Base-by-base conservation (phyloP, 2,329 filamentous ascomycete genomes). In the Fonsecaea nubica region DNA sequence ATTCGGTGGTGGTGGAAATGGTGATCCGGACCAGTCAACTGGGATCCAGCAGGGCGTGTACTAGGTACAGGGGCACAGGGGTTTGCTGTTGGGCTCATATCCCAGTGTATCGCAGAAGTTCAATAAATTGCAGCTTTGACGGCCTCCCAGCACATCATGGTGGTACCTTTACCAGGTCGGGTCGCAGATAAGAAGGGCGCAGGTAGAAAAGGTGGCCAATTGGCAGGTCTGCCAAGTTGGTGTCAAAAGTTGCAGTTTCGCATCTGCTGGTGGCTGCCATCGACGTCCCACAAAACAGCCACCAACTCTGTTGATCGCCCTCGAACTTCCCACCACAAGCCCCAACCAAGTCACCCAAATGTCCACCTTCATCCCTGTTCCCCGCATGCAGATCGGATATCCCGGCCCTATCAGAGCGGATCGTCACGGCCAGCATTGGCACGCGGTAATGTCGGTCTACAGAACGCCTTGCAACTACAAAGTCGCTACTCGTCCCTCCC, bases 361-460 rank as follows among this genome's bases (percentile, higher is more conserved):
- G 52, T 13, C 18, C 58, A 6, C 21, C 18, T 3, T 15, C 33
- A 25, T 48, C 45, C 32, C 45, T 61, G 45, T 21, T 50, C 58
- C 58, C 42, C 58, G 40, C 58, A 52, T 18, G 32, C 58, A 30
- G 25, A 36, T 25, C 21, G 45, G 58, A 38, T 30, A 54, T 13
- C 13, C 33, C 30, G 33, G 33, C n/a, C 57, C 57, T 59, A 59
- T 58, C 56, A 48, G 9, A 12, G 9, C 2, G 25, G 12, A 32
- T 8, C 33, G 21, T 32, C 6, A 13, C 45, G 15, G 45, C 12
- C 35, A 30, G 50, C 58, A 35, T 35, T 38, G 33, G 42, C 10
- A 61, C 58, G 58, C 45, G 58, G 58, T 61, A 61, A 30, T 40
- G 21, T 61, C 58, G 58, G 58, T 53, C 45, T 18, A 38, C 25